These are phyloP conservation scores for Oldenlandia corymbosa DNA, from an alignment of 257 asterid genomes.

Conservation along the genomic window DNA sequence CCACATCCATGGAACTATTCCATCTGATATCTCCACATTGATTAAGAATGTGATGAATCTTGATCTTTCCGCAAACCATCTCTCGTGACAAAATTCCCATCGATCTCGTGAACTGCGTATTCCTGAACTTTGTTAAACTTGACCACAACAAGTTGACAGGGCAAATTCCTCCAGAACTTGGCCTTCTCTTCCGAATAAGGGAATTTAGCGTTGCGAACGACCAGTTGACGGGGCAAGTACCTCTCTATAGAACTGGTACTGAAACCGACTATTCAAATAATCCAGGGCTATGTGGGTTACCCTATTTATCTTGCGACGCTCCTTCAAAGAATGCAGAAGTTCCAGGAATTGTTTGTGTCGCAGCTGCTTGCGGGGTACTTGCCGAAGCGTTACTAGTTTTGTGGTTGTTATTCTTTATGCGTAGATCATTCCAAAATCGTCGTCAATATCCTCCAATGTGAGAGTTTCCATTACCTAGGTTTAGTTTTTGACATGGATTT, in stretches of 20 bases:
- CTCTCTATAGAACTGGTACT: constrained; percentile 16
- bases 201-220: constrained; percentile 30
- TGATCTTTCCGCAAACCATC: constrained; percentile 70
- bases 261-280: constrained; percentile 38
- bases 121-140: constrained; percentile 45
- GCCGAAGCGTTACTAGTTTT: too few relatives aligned
- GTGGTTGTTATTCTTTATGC: too few relatives aligned
- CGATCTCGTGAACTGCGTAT: constrained; percentile 47
- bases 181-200: constrained; percentile 31
- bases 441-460: too few relatives aligned
- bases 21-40: constrained; percentile 42
- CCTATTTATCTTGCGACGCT: too few relatives aligned
- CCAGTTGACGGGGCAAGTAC: constrained; percentile 29
- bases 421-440: too few relatives aligned
- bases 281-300: constrained; percentile 63
- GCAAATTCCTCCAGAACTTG: constrained; percentile 29
- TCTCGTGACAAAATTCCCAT: constrained; percentile 62
- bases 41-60: constrained; percentile 34
- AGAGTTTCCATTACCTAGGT: too few relatives aligned
- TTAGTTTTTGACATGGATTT: too few relatives aligned
- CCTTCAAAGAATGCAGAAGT: too few relatives aligned
- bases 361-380: too few relatives aligned
- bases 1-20: constrained; percentile 46
- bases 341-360: too few relatives aligned
- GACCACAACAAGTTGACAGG: constrained; percentile 47